Base-by-base conservation (phyloP, 2,329 filamentous ascomycete genomes). In the Neospermospora avenae region DNA sequence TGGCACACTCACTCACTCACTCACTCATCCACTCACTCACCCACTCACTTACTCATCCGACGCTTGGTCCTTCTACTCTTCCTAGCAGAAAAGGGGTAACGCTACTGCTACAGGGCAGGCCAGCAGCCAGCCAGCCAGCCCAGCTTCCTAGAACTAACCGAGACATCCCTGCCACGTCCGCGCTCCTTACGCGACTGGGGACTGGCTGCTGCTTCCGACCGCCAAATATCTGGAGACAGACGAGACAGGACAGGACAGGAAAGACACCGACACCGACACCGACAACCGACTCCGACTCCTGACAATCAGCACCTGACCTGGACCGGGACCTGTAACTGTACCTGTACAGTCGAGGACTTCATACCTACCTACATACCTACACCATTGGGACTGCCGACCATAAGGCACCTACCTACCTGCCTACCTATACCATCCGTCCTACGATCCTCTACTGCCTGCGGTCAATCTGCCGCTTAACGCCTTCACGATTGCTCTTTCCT, bases 211-310 rank as follows among this genome's bases (percentile, higher is more conserved):
- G 31, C 6, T 13, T 35, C 31, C 31, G 22, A 7, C 24, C 22
- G 31, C 45, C 45, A 48, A 48, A 48, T 5, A 31, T 20, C 16
- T 22, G 7, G 18, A 28, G 24, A 35, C 31, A 35, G 31, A n/a
- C n/a, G 31, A 35, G 18, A 52, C 49, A 14, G 18, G 31, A 52
- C 51, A 42, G 51, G n/a, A 25, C 51, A 42, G 44, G 44, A 37
- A n/a, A n/a, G n/a, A n/a, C n/a, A n/a, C n/a, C 34, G 11, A 3
- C 34, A 4, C 34, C 16, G 8, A 10, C 11, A 3, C 3, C 3
- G 46, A 46, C 46, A 49, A 49, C n/a, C n/a, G 25, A 49, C 46
- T 34, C 25, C 46, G 46, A 49, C 46, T 49, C 46, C 46, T 34
- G 16, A 49, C 46, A 49, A n/a, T 34, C 18, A 25, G 25, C 13